phyloP scores from a whole-genome alignment of 495 filamentous ascomycete species.

The Xylaria palmicola region DNA sequence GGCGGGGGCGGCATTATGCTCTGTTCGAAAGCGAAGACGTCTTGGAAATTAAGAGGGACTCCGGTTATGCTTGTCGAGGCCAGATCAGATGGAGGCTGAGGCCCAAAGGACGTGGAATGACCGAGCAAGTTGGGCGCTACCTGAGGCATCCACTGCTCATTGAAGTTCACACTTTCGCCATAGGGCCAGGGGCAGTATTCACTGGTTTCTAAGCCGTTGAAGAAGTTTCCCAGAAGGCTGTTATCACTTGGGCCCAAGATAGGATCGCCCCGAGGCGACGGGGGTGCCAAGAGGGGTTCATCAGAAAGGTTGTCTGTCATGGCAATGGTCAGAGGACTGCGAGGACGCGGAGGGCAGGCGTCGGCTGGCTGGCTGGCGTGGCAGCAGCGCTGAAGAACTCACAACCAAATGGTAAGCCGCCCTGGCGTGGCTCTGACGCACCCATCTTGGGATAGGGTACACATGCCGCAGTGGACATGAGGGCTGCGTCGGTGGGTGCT shows the following conservation, averaged over 20 bases:
- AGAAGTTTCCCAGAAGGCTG: conserved; percentile 61
- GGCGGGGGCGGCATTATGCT: conserved; percentile 31
- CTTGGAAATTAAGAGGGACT: conserved; percentile 18
- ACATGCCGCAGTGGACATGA: conserved; percentile 41
- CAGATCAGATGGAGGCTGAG: conserved; percentile 36
- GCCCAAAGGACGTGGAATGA: conserved; percentile 60
- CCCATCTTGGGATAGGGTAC: conserved; percentile 49
- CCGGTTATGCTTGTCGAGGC: conserved; percentile 18
- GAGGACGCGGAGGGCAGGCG: background rate
- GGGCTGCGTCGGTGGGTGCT: conserved; percentile 23
- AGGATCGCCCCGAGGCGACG: conserved; percentile 57
- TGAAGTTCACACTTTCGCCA: conserved; percentile 47
- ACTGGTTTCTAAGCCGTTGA: conserved; percentile 57
- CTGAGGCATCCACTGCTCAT: conserved; percentile 54
- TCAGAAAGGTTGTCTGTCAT: conserved; percentile 38
- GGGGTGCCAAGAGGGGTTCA: conserved; percentile 46
- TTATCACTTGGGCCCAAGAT: conserved; percentile 62
- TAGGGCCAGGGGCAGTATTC: conserved; percentile 49
- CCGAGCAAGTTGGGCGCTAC: conserved; percentile 61
- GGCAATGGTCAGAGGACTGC: conserved; percentile 18
- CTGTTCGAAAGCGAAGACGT: conserved; percentile 23
- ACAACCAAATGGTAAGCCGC: conserved; percentile 61
- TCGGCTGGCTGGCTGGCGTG: background rate
- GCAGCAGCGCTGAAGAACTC: conserved; percentile 29
- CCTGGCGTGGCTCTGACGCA: conserved; percentile 38